phyloP scores from a whole-genome alignment of 192 early-diverging fungal genomes.

The Podila epigama region DNA sequence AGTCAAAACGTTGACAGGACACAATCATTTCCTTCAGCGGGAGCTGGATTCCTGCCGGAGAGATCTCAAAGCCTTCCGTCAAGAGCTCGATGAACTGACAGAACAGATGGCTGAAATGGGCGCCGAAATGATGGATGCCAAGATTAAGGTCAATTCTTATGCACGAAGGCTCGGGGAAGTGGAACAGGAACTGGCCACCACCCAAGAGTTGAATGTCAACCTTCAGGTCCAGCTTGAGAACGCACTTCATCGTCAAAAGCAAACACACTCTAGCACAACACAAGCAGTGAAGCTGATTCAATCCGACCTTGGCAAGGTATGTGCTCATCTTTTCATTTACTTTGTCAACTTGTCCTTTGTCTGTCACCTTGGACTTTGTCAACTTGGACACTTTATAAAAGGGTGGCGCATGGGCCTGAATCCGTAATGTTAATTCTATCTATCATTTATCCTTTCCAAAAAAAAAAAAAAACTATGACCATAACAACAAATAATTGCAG shows the following conservation, averaged over 20 bases:
- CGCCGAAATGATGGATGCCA: conserved; percentile 64
- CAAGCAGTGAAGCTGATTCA: conserved; percentile 66
- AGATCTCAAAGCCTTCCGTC: conserved; percentile 62
- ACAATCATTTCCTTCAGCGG: conserved; percentile 56
- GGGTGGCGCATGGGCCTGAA: too few species aligned
- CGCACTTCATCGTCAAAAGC: conserved; percentile 60
- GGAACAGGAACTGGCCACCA: conserved; percentile 60
- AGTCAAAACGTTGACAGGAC: conserved; percentile 49
- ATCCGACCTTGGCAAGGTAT: conserved; percentile 61
- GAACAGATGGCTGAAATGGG: conserved; percentile 68
- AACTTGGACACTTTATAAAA: too few species aligned
- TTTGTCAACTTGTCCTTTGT: too few species aligned
- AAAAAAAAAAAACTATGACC: neutral
- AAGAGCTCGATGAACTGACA: conserved; percentile 61
- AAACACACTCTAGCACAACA: conserved; percentile 63
- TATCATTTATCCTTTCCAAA: neutral
- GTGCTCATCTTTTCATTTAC: neutral
- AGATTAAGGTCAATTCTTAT: conserved; percentile 59
- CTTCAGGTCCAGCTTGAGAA: conserved; percentile 60
- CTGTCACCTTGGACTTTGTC: too few species aligned
- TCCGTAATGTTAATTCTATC: too few species aligned
- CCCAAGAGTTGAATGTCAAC: conserved; percentile 64
- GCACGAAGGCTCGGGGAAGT: conserved; percentile 63
- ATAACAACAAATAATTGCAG: conserved; percentile 18
- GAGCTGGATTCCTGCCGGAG: conserved; percentile 59